Conservation (phyloP, 371 early-diverging fungal species). For the Circinella umbellata region DNA sequence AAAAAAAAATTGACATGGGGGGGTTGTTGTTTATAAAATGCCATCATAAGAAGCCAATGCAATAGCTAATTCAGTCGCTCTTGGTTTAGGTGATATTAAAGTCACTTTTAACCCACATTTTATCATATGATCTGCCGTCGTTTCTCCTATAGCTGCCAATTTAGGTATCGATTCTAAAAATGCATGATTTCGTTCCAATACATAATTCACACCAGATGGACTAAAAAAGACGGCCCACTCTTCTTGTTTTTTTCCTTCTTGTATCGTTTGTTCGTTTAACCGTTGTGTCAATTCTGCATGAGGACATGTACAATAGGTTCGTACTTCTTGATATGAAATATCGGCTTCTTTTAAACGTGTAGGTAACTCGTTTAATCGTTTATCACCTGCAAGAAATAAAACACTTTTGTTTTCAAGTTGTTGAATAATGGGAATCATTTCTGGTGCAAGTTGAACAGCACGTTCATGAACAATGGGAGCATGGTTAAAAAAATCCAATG, state of each 20-base stretch:
- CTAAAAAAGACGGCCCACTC: slow-evolving; percentile 65
- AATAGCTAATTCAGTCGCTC: slow-evolving; percentile 35
- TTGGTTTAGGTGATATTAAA: slow-evolving; percentile 48
- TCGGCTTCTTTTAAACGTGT: slow-evolving; percentile 25
- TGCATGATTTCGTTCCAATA: slow-evolving; percentile 12
- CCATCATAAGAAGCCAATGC: slow-evolving; percentile 32
- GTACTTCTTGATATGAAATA: slow-evolving; percentile 38
- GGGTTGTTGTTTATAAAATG: no score
- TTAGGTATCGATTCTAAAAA: slow-evolving; percentile 11
- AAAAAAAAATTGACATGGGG: no score
- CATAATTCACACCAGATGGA: slow-evolving; percentile 60
- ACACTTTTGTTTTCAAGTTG: slow-evolving; percentile 8
- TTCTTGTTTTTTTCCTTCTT: background rate
- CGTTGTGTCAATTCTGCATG: slow-evolving; percentile 29
- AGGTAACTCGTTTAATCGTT: slow-evolving; percentile 55
- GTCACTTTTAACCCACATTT: slow-evolving; percentile 24
- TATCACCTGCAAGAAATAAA: slow-evolving; percentile 64
- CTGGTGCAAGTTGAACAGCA: slow-evolving; percentile 44
- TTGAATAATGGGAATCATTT: slow-evolving; percentile 22
- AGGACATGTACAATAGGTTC: slow-evolving; percentile 48
- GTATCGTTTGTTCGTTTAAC: background rate
- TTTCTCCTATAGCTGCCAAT: slow-evolving; percentile 61
- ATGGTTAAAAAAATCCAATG: slow-evolving; percentile 29
- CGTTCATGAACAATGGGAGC: slow-evolving; percentile 31
- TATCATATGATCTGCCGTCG: slow-evolving; percentile 47